These are phyloP conservation scores for Yarrowia divulgata DNA, from an alignment of 805 yeast species.

Conservation along the genomic window DNA sequence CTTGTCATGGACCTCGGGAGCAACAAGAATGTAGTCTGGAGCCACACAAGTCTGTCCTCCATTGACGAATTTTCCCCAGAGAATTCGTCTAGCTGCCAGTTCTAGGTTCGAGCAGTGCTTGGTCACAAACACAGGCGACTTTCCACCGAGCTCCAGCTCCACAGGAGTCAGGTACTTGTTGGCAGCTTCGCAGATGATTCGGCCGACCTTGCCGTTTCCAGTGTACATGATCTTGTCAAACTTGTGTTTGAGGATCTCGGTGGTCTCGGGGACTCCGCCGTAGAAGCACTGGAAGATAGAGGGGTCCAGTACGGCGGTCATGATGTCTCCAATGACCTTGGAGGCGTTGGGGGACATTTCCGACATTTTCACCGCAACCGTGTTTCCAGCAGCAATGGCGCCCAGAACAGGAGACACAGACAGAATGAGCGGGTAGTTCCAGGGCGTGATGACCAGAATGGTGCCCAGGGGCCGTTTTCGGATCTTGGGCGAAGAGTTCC, in stretches of 20 bases:
- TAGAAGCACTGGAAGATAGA: constrained; percentile 68
- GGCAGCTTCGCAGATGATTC: constrained; percentile 77
- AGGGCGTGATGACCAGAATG: constrained; percentile 75
- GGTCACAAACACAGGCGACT: constrained; percentile 72
- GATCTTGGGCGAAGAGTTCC: constrained; percentile 46
- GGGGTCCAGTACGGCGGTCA: constrained; percentile 62
- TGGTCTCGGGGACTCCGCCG: constrained; percentile 74
- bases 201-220: constrained; percentile 80
- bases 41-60: constrained; percentile 95
- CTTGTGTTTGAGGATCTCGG: constrained; percentile 63
- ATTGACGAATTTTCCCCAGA: constrained; percentile 80
- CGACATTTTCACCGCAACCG: constrained; percentile 74
- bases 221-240: constrained; percentile 88
- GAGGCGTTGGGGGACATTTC: constrained; percentile 73
- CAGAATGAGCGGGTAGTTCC: constrained; percentile 76
- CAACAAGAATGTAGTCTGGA: constrained; percentile 81
- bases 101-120: constrained; percentile 17
- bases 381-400: constrained; percentile 85
- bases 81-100: constrained; percentile 63
- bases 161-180: constrained; percentile 83
- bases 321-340: constrained; percentile 59
- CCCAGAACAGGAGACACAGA: constrained; percentile 73
- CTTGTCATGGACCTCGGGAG: constrained; percentile 60
- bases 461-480: constrained; percentile 59
- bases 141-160: constrained; percentile 88